Evolutionary conservation across 2,329 filamentous ascomycete genomes (phyloP), one percentile per base, ranked within the genome.

Genomic region (Tolypocladium album): DNA sequence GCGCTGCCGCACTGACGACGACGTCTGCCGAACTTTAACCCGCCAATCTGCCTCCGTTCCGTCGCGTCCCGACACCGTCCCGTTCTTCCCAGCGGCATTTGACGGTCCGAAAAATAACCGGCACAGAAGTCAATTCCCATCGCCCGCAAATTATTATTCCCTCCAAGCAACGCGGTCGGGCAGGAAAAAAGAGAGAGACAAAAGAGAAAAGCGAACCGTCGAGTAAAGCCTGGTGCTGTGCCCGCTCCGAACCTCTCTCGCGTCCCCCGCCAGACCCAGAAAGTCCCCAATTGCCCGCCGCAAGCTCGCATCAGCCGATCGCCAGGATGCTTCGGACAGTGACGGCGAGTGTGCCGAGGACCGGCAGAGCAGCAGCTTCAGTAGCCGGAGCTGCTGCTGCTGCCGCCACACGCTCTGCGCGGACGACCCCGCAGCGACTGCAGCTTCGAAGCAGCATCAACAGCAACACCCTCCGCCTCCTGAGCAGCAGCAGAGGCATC

Each of bases 401-500:
- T n/a, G n/a, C n/a, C n/a, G n/a, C n/a, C 38, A 47, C 56, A 55
- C 58, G 55, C 55, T 47, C 40, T 20, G 22, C 53, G 13, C 15
- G 39, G 39, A 58, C 59, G n/a, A n/a, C n/a, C n/a, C n/a, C n/a
- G n/a, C n/a, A n/a, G n/a, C n/a, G n/a, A n/a, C n/a, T n/a, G n/a
- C 59, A 55, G 34, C 38, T n/a, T 9, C 52, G 5, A 17, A 24
- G 42, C n/a, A 20, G 13, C 20, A 8, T n/a, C n/a, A n/a, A n/a
- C n/a, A n/a, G n/a, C n/a, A n/a, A 2, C 36, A 11, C 15, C 24
- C n/a, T 4, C 45, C 13, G 40, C 59, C 24, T 17, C 11, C 11
- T 40, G 20, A 7, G 45, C 45, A n/a, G 31, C 40, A 45, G 40
- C 45, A 58, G 62, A 60, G 55, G 57, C 36, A 56, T 68, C 39